Evolutionary conservation across 176 grass and related monocot genomes (phyloP), one percentile per base, ranked within the genome.

Genomic region (Luzula sylvatica): DNA sequence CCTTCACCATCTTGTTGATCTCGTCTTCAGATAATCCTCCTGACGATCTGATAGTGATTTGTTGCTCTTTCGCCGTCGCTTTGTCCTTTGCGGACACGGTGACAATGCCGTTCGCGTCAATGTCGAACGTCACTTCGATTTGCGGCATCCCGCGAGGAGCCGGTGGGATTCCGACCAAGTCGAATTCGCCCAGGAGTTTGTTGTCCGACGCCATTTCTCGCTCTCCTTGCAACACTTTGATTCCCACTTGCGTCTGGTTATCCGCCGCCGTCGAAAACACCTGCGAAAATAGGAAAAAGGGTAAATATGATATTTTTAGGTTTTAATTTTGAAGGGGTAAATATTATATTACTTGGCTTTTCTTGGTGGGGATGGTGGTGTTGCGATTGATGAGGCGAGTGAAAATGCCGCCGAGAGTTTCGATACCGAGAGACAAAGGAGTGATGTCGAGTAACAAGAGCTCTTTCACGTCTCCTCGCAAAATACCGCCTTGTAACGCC

Each of bases 401-500:
- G 55, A 87, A 87, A 26, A 87, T 82, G 66, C 83, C 78, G 61
- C 83, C 83, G 2, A 87, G 83, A 0, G 83, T 87, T 58, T 87
- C 83, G 56, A 82, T 87, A 67, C 83, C 83, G 28, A 87, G 73
- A 3, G 83, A 87, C 15, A 87, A 74, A 30, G 83, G 83, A 26
- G 83, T 87, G 15, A 87, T 69, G 57, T 82, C 83, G 20, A 87
- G 68, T 21, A 87, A 69, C 8, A 87, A 73, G 27, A 87, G 78
- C 83, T 87, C 83, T 53, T 87, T 87, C 3, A 87, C 83, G 81
- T 87, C 83, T 70, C 83, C 83, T 47, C 74, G 67, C 3, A 87
- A 73, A 63, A 87, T 87, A 25, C 83, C 83, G 52, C 83, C 83
- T 65, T 87, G 83, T 44, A 87, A 57, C 15, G 83, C 73, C 30